phyloP scores from a whole-genome alignment of 192 early-diverging fungal genomes.

The Spizellomyces punctatus region DNA sequence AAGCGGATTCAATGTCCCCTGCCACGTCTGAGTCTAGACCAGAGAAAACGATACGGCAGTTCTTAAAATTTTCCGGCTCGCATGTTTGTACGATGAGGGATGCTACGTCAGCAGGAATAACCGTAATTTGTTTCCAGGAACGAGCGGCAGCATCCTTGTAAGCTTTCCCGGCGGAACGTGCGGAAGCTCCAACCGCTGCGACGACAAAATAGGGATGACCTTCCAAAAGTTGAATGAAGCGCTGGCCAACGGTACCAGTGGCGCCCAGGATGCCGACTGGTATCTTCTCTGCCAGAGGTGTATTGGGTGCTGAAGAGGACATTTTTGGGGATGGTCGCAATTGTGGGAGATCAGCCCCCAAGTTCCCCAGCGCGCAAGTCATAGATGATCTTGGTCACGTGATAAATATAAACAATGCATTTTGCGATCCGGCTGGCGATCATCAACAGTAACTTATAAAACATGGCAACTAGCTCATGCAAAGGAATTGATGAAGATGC shows the following conservation, averaged over 20 bases:
- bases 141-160: constrained; percentile 73
- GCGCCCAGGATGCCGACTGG: constrained; percentile 93
- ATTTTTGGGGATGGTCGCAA: too few relatives aligned
- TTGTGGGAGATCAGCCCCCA: too few relatives aligned
- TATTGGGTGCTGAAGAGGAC: too few relatives aligned
- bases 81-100: constrained; percentile 69
- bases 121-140: constrained; percentile 85
- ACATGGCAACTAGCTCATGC: too few relatives aligned
- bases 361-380: too few relatives aligned
- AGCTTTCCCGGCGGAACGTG: constrained; percentile 84
- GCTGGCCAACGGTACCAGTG: constrained; percentile 97
- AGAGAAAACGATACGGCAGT: constrained; percentile 92
- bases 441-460: too few relatives aligned
- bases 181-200: constrained; percentile 86
- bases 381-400: too few relatives aligned
- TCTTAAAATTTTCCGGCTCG: constrained; percentile 69
- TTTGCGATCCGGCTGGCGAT: too few relatives aligned
- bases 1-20: constrained; percentile 90
- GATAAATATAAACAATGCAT: too few relatives aligned
- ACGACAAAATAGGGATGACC: constrained; percentile 85
- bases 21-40: constrained; percentile 94
- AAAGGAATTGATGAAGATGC: too few relatives aligned
- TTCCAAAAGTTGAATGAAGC: constrained; percentile 89
- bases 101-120: constrained; percentile 66
- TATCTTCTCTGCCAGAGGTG: constrained; percentile 29